Base-by-base conservation (phyloP, 306 rosid genomes). In the Canavalia gladiata region DNA sequence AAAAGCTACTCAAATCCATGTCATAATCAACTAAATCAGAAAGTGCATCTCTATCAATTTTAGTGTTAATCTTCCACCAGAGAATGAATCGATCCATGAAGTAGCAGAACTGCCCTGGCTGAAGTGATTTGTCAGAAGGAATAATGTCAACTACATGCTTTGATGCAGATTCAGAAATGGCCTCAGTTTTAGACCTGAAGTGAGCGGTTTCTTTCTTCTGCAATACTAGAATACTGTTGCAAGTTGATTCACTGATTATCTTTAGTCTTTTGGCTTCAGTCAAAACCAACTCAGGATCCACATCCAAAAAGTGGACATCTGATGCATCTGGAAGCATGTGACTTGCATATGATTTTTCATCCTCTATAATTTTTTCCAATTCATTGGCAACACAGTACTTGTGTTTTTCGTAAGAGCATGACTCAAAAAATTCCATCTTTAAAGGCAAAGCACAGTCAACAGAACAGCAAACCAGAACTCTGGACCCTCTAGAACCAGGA, bases 81-180 rank as follows among this genome's bases (percentile, higher is more conserved):
- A 91, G 71, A 78, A 89, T 65, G 86, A 90, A 93, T 64, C 99
- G 91, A 88, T 87, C 86, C 97, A 95, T 95, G 86, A 93, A 90
- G 89, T 87, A 88, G 83, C 91, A 88, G 46, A 68, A 80, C 80
- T 89, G 6, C 72, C 92, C 93, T 3, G 59, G 84, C 59, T 70
- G 79, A 81, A 95, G 87, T 60, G 81, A 89, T 76, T 88, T 86
- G 39, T 85, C 74, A 29, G 28, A 76, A 69, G 72, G 57, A 60
- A 68, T 56, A 77, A 78, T 82, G 74, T 82, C 79, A 60, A 71
- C 79, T 31, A 59, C 90, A 57, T 74, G 74, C 59, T 89, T 87
- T 56, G 84, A 59, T 70, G 82, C 71, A 43, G 47, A 62, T 57
- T 87, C 84, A 28, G 86, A 60, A 64, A 57, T 39, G 59, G 68